Conservation (phyloP, 371 early-diverging fungal genomes). For the Rhizopus sp. region DNA sequence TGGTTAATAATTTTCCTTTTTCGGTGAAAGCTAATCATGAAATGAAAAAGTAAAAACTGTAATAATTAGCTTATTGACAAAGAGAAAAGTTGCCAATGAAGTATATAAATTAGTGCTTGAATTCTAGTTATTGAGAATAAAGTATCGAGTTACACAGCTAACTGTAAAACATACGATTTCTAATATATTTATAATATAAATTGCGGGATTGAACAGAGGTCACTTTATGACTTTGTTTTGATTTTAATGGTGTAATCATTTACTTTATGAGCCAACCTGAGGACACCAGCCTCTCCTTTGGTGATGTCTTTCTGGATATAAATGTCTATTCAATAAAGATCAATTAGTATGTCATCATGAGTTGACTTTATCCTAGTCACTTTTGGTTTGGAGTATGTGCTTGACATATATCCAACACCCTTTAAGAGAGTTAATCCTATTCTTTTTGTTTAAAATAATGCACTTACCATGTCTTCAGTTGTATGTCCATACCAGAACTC, state of each 20-base stretch:
- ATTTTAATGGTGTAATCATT: neutral
- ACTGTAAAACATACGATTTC: no score
- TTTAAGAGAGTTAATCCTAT: conserved; percentile 9
- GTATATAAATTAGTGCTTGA: no score
- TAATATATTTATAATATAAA: no score
- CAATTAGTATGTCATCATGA: neutral
- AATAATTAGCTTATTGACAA: no score
- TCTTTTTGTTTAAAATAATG: neutral
- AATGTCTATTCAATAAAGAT: conserved; percentile 23
- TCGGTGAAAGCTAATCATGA: neutral
- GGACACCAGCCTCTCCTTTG: conserved; percentile 14
- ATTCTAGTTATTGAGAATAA: no score
- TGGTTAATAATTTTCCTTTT: no score
- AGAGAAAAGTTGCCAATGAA: no score
- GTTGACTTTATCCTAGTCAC: conserved; percentile 11
- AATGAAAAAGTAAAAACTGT: no score
- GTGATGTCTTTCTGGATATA: conserved; percentile 29
- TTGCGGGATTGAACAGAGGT: no score
- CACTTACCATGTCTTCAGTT: conserved; percentile 59
- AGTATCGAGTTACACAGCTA: no score
- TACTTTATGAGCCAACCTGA: conserved; percentile 24
- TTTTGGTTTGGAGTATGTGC: conserved; percentile 29
- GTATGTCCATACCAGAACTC: conserved; percentile 63
- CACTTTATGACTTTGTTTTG: neutral
- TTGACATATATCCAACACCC: conserved; percentile 57